phyloP scores from a whole-genome alignment of 2,329 filamentous ascomycete genomes.

The Aspergillus sp. region DNA sequence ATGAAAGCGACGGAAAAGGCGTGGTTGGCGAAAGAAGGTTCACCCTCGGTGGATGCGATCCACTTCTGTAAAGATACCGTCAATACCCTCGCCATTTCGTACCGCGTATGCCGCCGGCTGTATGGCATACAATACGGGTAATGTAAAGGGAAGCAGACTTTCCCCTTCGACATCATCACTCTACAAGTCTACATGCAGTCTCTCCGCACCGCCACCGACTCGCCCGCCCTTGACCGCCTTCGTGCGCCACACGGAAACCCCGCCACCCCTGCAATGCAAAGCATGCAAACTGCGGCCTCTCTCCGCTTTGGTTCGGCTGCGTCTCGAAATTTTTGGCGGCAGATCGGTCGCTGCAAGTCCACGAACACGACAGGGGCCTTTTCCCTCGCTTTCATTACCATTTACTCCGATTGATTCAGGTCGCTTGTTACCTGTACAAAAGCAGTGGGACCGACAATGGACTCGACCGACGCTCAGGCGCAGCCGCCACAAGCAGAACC shows the following conservation, averaged over 20 bases:
- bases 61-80: neutral
- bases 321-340: constrained; percentile 14
- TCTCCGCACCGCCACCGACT: too few relatives aligned
- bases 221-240: neutral
- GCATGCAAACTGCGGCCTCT: constrained; percentile 21
- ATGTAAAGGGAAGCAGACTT: neutral
- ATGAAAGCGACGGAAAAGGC: neutral
- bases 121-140: neutral
- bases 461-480: constrained; percentile 8
- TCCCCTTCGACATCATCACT: neutral
- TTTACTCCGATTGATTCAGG: neutral
- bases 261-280: constrained; percentile 13
- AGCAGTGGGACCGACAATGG: constrained; percentile 10
- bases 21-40: neutral
- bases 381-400: neutral
- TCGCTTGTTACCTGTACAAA: neutral
- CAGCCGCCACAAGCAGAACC: constrained; percentile 9
- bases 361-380: neutral
- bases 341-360: neutral
- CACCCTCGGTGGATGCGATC: neutral
- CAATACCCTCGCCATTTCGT: too few relatives aligned
- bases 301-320: constrained; percentile 1
- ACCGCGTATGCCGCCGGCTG: too few relatives aligned
- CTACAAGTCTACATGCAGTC: too few relatives aligned
- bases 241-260: constrained; percentile 2